Evolutionary conservation across 371 early-diverging fungal genomes (phyloP), one percentile per base, ranked within the genome.

Genomic region (Rhizopus stolonifer): DNA sequence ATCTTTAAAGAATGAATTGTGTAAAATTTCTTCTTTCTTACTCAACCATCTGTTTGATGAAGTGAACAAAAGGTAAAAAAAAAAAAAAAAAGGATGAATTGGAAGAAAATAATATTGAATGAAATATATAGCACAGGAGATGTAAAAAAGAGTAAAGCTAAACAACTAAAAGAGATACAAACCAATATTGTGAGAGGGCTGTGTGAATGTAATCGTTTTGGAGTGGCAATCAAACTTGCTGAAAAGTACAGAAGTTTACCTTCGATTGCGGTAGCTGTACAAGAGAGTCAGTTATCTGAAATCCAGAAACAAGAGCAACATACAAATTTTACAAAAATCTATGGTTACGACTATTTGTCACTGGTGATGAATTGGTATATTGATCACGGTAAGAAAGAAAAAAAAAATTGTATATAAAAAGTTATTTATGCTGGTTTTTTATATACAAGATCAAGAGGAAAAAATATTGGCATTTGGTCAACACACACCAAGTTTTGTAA

Each of bases 211-310:
- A 32, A 31, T 8, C 34, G 22, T 11, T 43, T 17, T 25, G 24
- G 33, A 34, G 21, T 13, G 14, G 49, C 49, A 0, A 42, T 56
- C n/a, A 24, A 49, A 15, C 34, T 56, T 23, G 56, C 49, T 18
- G 49, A 49, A n/a, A 40, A 18, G 8, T 25, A 56, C 17, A 4
- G n/a, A 19, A 47, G 49, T 17, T 23, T 56, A 6, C 17, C 34
- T 3, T 17, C 24, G 4, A 14, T 56, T 21, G 25, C 49, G 3
- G 10, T 18, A 1, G 22, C 56, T 14, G 1, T 56, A 6, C 32
- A 48, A 17, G 18, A 39, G 11, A 39, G 49, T 29, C 13, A 17
- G 0, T 25, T 42, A 17, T 17, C 33, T 11, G 6, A 38, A 7
- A 7, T 32, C 6, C 34, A 32, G 2, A 23, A 44, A 3, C 18